Evolutionary conservation across 2,329 filamentous ascomycete species (phyloP), one percentile per base, ranked within the genome.

Genomic region (Zymoseptoria brevis): DNA sequence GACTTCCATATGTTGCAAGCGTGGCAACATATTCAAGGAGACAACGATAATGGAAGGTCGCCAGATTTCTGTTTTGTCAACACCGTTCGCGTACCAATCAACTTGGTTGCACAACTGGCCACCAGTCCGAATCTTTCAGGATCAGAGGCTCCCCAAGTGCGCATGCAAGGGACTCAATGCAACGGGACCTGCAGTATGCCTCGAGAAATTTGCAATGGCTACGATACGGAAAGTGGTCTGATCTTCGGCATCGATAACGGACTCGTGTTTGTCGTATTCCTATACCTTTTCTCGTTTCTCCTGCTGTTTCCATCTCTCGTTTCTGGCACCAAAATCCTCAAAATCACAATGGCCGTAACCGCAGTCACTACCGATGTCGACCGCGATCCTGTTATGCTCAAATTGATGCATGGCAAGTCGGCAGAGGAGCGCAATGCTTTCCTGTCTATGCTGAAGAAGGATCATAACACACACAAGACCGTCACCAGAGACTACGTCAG

Each of bases 401-500:
- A 72, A 88, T 88, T 68, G 86, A 90, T 22, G 89, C 73, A 89
- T 86, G 55, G 82, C 85, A 58, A 86, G 85, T 71, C 93, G 85
- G 76, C 83, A 86, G 66, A 83, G 84, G 63, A 96, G 95, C 67
- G 88, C 92, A 70, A 86, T 86, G 61, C 82, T 88, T 83, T 96
- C 69, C 79, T 84, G 68, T 89, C 93, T 69, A 92, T 96, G 86
- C 80, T 96, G 71, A 81, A 81, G 73, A 97, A 99, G 80, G 87
- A 94, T 75, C 79, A 81, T 71, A 78, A 79, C 29, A 90, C 90
- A 6, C 89, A 95, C 72, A 84, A 90, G 74, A 87, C 87, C 56
- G 90, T 90, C 53, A 83, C 92, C 26, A 88, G 94, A 72, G 89
- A 94, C 75, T 96, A 96, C 78, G 96, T 96, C 80, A 95, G 94